Conservation (phyloP, 495 filamentous ascomycete genomes). For the Entonaema liquescens region DNA sequence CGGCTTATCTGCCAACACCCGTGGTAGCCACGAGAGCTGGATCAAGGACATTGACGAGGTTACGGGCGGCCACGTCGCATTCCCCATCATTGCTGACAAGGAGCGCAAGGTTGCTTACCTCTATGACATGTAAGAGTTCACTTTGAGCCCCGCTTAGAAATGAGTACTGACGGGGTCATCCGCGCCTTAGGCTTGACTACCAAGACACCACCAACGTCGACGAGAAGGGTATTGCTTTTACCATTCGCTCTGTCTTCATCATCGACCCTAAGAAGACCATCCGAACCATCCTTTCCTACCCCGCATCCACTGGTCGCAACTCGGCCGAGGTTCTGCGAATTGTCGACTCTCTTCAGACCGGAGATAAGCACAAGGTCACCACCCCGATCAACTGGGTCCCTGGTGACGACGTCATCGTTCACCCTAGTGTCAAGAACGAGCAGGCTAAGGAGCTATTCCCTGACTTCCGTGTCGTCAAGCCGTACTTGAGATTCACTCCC, state of each 20-base stretch:
- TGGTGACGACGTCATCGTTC: constrained; percentile 94
- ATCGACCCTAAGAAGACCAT: constrained; percentile 99
- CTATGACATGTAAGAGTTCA: constrained; percentile 87
- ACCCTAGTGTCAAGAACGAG: constrained; percentile 85
- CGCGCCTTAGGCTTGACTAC: constrained; percentile 74
- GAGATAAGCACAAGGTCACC: constrained; percentile 94
- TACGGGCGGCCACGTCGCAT: constrained; percentile 77
- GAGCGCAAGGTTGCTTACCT: constrained; percentile 87
- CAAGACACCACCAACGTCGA: constrained; percentile 84
- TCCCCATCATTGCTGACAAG: constrained; percentile 99
- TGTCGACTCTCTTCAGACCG: constrained; percentile 95
- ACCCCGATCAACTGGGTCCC: constrained; percentile 93
- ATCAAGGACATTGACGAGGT: constrained; percentile 98
- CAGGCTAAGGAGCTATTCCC: constrained; percentile 92
- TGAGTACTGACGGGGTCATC: constrained; percentile 4
- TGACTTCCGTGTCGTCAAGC: constrained; percentile 91
- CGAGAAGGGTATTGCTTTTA: constrained; percentile 95
- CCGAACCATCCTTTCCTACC: constrained; percentile 94
- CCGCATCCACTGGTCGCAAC: constrained; percentile 96
- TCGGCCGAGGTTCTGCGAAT: constrained; percentile 95
- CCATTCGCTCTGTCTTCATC: constrained; percentile 98
- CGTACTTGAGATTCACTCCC: constrained; percentile 80
- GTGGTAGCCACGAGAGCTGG: constrained; percentile 74
- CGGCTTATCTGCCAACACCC: constrained; percentile 86
- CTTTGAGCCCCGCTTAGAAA: not conserved